These are phyloP conservation scores for Fusarium anguioides DNA, from an alignment of 2,329 filamentous ascomycete species.

Conservation along the genomic window DNA sequence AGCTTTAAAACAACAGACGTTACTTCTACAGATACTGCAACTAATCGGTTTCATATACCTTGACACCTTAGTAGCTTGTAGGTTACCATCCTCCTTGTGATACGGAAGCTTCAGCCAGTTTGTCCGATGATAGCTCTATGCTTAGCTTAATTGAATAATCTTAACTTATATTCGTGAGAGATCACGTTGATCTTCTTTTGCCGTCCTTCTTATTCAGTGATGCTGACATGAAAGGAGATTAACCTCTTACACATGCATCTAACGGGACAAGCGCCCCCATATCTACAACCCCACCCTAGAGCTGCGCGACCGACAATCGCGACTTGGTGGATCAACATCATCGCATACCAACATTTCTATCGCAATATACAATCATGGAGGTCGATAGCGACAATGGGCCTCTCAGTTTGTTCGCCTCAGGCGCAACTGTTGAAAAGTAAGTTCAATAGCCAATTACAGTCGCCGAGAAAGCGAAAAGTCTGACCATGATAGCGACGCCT, in stretches of 20 bases:
- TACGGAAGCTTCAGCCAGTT: too few species aligned
- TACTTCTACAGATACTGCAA: too few species aligned
- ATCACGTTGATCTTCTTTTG: too few species aligned
- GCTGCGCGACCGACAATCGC: conserved; percentile 21
- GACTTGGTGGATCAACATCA: conserved; percentile 21
- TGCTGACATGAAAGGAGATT: background rate
- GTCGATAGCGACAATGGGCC: conserved; percentile 64
- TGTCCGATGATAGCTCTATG: too few species aligned
- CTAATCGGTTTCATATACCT: too few species aligned
- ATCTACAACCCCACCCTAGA: conserved; percentile 47
- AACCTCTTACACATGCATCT: conserved; percentile 43
- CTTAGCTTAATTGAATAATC: too few species aligned
- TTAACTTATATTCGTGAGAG: too few species aligned
- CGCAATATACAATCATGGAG: conserved; percentile 59
- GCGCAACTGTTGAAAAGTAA: conserved; percentile 67
- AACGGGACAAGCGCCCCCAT: conserved; percentile 41
- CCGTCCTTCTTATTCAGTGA: too few species aligned
- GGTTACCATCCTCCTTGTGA: too few species aligned
- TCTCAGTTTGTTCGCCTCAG: conserved; percentile 61
- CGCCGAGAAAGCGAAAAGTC: conserved; percentile 29
- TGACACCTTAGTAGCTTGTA: too few species aligned
- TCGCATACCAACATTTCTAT: conserved; percentile 18
- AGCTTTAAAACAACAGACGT: too few species aligned
- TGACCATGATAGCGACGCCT: conserved; percentile 67
- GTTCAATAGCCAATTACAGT: conserved; percentile 38